These are phyloP conservation scores for Claviceps lovelessii DNA, from an alignment of 2,329 filamentous ascomycete genomes.

Conservation along the genomic window DNA sequence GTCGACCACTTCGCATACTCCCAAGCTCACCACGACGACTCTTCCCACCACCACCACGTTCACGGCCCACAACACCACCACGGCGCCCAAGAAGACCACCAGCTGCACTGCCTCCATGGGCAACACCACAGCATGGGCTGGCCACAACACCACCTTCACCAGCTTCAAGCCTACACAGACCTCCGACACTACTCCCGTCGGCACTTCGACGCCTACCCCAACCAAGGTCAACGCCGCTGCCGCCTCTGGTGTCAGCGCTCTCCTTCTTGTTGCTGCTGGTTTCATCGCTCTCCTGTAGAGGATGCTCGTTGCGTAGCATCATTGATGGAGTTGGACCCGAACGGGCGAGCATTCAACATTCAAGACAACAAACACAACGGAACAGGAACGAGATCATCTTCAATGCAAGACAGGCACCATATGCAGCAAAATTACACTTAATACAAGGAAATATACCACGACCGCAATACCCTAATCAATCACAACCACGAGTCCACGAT, in stretches of 20 bases:
- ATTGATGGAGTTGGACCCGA: neutral
- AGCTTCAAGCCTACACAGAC: conserved; percentile 14
- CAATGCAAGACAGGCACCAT: conserved; percentile 6
- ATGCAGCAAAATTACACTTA: conserved; percentile 3
- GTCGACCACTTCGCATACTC: conserved; percentile 9
- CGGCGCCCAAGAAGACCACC: neutral
- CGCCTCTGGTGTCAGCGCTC: conserved; percentile 20
- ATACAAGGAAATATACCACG: conserved; percentile 5
- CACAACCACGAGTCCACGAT: conserved; percentile 22
- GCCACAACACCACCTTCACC: conserved; percentile 19
- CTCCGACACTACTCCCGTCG: conserved; percentile 6
- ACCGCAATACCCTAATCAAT: conserved; percentile 7
- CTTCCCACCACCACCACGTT: conserved; percentile 14
- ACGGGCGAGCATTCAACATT: neutral
- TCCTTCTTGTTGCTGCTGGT: conserved; percentile 23
- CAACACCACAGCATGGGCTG: conserved; percentile 17
- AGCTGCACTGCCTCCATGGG: conserved; percentile 4
- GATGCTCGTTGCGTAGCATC: neutral
- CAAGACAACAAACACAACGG: neutral
- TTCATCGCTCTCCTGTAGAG: conserved; percentile 22
- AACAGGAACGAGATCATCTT: neutral
- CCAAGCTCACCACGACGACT: conserved; percentile 13
- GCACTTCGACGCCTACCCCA: conserved; percentile 8
- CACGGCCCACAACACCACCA: conserved; percentile 6
- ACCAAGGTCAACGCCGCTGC: conserved; percentile 16